A percentile compares a stretch with the other conserved stretches of the same genome.
These are phyloP conservation scores for Taphrina flavorubra DNA, from an alignment of 1,139 yeast genomes.

Conservation along the genomic window DNA sequence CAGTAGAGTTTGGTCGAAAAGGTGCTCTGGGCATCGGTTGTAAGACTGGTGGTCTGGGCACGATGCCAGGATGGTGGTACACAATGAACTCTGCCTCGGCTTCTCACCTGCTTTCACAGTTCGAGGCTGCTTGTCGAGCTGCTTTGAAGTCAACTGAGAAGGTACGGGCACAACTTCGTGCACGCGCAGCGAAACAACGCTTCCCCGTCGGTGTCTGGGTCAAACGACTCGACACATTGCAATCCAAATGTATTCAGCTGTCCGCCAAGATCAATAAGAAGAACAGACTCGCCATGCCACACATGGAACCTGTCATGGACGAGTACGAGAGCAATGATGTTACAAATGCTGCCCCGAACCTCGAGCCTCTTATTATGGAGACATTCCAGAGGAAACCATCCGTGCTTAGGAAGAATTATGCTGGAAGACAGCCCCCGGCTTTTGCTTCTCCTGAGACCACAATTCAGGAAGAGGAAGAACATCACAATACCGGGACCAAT, in stretches of 20 bases:
- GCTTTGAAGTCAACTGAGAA: conserved; percentile 36
- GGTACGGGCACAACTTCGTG: conserved; percentile 35
- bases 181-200: conserved; percentile 41
- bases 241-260: conserved; percentile 28
- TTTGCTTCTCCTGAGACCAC: background rate
- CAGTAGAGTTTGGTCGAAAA: conserved; percentile 42
- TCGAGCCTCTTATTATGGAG: conserved; percentile 24
- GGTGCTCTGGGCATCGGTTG: conserved; percentile 43
- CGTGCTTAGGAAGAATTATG: conserved; percentile 9
- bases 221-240: conserved; percentile 27
- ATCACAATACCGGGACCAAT: background rate
- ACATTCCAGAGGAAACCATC: conserved; percentile 28
- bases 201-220: conserved; percentile 42
- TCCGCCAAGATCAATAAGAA: conserved; percentile 11
- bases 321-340: background rate
- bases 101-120: conserved; percentile 33
- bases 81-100: conserved; percentile 42
- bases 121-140: conserved; percentile 40
- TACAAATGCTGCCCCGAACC: background rate
- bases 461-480: background rate
- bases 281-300: conserved; percentile 13
- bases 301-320: conserved; percentile 32
- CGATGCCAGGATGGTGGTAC: conserved; percentile 44
- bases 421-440: conserved; percentile 9
- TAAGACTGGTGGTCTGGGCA: conserved; percentile 42